These are phyloP conservation scores for Blastocystis sp. DNA, from an alignment of 352 stramenopile species.

Conservation along the genomic window DNA sequence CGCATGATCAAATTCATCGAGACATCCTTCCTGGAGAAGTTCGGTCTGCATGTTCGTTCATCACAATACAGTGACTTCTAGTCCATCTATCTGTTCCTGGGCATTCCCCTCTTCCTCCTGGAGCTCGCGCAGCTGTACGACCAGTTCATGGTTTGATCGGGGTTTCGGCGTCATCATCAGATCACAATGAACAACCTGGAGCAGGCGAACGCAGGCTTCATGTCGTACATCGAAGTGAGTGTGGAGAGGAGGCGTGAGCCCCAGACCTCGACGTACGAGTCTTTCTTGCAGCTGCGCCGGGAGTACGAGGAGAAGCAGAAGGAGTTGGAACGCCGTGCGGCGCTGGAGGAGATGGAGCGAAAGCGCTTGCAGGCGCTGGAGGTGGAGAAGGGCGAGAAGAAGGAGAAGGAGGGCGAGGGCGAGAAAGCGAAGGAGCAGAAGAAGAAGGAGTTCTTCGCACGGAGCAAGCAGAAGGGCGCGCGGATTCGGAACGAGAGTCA, in stretches of 20 bases:
- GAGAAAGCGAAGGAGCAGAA: background rate
- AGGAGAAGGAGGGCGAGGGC: background rate
- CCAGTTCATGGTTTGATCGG: slow-evolving; percentile 16
- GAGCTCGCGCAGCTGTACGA: slow-evolving; percentile 23
- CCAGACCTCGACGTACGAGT: slow-evolving; percentile 37
- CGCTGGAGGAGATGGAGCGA: background rate
- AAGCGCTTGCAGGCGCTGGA: background rate
- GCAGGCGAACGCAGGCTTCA: background rate
- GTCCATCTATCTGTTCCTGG: slow-evolving; percentile 64
- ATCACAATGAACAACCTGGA: slow-evolving; percentile 14
- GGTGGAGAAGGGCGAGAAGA: background rate
- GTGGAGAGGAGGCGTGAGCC: background rate
- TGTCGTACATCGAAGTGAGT: background rate
- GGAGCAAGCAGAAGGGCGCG: background rate
- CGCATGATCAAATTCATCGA: slow-evolving; percentile 52
- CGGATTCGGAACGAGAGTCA: background rate
- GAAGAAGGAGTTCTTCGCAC: background rate
- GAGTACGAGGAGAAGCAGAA: slow-evolving; percentile 40
- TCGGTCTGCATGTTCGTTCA: slow-evolving; percentile 26
- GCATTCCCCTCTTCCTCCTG: slow-evolving; percentile 42
- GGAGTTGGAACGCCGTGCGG: background rate
- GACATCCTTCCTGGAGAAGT: slow-evolving; percentile 62
- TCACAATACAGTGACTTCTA: background rate
- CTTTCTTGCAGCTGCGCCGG: slow-evolving; percentile 7
- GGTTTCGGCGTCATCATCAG: background rate